Percentiles rank a stretch among this genome's conserved stretches.
Evolutionary conservation across 2,329 filamentous ascomycete species (phyloP).

Genomic region (Paraphoma sp.): DNA sequence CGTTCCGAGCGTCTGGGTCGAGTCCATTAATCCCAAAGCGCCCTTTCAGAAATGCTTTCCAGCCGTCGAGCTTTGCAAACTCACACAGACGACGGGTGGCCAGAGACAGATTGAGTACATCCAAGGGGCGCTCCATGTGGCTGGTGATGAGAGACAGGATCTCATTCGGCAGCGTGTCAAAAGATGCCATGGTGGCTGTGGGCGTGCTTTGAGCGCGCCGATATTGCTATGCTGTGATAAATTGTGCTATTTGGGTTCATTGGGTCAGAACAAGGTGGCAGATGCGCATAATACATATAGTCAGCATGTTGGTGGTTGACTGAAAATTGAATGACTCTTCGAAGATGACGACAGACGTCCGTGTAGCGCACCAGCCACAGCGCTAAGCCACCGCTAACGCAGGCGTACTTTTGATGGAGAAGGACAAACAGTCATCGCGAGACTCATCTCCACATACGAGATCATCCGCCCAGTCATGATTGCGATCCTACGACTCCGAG

Average conservation of each 20-base stretch:
- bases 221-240: background rate
- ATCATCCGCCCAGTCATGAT: background rate
- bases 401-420: background rate
- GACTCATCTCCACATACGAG: background rate
- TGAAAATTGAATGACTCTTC: conserved; percentile 17
- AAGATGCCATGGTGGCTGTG: conserved; percentile 21
- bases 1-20: conserved; percentile 37
- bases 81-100: conserved; percentile 27
- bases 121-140: conserved; percentile 37
- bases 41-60: conserved; percentile 42
- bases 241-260: background rate
- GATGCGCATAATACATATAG: background rate
- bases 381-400: conserved; percentile 7
- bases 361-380: conserved; percentile 3
- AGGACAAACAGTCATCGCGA: background rate
- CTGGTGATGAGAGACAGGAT: conserved; percentile 38
- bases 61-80: conserved; percentile 40
- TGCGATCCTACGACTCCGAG: background rate
- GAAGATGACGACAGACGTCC: conserved; percentile 25
- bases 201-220: background rate
- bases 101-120: conserved; percentile 33
- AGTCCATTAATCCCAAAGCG: conserved; percentile 34
- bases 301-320: conserved; percentile 8
- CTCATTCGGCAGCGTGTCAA: conserved; percentile 40
- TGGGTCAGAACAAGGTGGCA: background rate